Evolutionary conservation across 495 filamentous ascomycete species (phyloP), one percentile per base, ranked within the genome.

Genomic region (Venustampulla echinocandica): DNA sequence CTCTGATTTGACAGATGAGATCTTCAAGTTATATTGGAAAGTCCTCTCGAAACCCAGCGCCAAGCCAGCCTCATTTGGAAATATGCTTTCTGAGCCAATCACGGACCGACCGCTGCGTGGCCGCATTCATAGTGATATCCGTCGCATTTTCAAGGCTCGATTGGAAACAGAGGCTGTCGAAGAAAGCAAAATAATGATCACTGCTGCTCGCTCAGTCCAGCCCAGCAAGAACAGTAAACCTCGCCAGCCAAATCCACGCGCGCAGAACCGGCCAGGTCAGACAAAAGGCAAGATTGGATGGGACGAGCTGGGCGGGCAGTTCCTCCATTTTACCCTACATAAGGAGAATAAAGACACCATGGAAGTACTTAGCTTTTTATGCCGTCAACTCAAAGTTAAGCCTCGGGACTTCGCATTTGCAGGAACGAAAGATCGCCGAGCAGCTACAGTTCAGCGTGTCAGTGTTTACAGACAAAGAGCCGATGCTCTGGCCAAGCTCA

Each of bases 321-420:
- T 87, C 58, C 73, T 96, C 6, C 92, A 98, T 62, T 93, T 97
- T 59, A 86, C 87, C 0, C 75, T 98, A 30, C 92, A 90, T 71
- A 98, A 98, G 67, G 92, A 97, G 64, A 98, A 98, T 64, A 88
- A 88, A 55, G 93, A 98, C 57, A 98, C 93, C 1, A 95, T 96
- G 87, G 90, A 98, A 51, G 81, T 85, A 0, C 70, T 93, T 21
- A 78, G 74, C 6, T 82, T 79, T 47, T 67, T 97, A 6, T 78
- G 80, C 0, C 77, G 79, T 36, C 69, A 77, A 14, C 57, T 94
- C 24, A 80, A 81, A 52, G 69, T 84, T 55, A 80, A 79, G 40
- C 64, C 79, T 2, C 80, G 80, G 50, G 67, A 66, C 44, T 89
- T 96, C 56, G 74, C 84, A 28, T 92, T 90, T 57, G 89, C 90